Evolutionary conservation across 2,329 filamentous ascomycete species (phyloP), one percentile per base, ranked within the genome.

Genomic region (Colletotrichum eremochloae): DNA sequence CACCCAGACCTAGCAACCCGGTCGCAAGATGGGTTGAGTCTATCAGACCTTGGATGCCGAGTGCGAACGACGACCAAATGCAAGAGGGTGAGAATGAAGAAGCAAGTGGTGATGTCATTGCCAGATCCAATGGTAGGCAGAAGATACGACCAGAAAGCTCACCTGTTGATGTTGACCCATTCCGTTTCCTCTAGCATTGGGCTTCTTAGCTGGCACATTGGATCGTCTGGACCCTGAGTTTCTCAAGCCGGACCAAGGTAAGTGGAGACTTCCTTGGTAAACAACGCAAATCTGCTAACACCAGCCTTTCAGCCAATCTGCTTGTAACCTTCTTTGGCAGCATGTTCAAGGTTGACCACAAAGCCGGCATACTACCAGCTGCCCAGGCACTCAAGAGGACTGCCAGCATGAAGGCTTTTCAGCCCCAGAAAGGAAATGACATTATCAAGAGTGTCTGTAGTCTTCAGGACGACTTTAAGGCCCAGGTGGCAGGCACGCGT

Each of bases 341-440:
- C 70, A 88, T 90, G 82, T 90, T 90, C 74, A 86, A 86, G 2
- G 85, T 87, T 65, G 88, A 90, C 74, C 87, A 89, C 79, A 88
- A 88, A 76, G 88, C 87, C n/a, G 88, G 88, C 52, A 85, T 90
- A 67, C 80, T 87, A 55, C 84, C 88, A 0, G 87, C 88, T 2
- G 82, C 87, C 4, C 86, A 84, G 56, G 88, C 88, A 1, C 78
- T 90, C n/a, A 81, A 82, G 1, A 82, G 84, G 38, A 84, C 90
- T 60, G 82, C 81, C 53, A 75, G 76, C 60, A 89, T 88, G 85
- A 85, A 84, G 63, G 80, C 81, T 15, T 90, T 90, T 78, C 85
- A 86, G 50, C 82, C 86, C 0, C 78, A 82, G 15, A 84, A 84
- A 72, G 87, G 82, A 29, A 78, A 83, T 68, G 81, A 85, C 63